Evolutionary conservation across 2,329 filamentous ascomycete species (phyloP).

Genomic region (Chaetomium strumarium): DNA sequence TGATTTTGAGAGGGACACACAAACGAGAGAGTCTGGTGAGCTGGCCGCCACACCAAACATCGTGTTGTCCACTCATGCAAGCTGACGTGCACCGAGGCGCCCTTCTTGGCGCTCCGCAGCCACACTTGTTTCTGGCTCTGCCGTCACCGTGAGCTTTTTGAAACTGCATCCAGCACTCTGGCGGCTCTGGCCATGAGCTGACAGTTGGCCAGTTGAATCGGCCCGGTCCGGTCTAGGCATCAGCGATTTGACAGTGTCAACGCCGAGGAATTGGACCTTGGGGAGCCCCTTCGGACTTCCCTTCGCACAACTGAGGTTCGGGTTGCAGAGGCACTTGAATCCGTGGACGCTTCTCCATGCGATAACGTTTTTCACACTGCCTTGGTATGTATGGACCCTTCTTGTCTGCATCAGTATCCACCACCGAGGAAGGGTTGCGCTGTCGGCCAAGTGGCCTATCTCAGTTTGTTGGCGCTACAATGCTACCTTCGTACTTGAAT

Average conservation of each 20-base stretch:
- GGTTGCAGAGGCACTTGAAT: too few relatives aligned
- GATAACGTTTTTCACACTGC: too few relatives aligned
- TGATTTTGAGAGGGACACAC: too few relatives aligned
- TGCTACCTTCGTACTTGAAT: too few relatives aligned
- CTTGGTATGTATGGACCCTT: too few relatives aligned
- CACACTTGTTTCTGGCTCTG: neutral
- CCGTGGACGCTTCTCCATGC: too few relatives aligned
- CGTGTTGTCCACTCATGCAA: neutral
- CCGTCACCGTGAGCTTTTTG: neutral
- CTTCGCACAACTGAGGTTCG: too few relatives aligned
- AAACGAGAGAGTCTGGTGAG: neutral
- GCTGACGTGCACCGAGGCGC: conserved; percentile 4
- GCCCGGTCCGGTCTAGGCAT: neutral
- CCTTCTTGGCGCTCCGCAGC: conserved; percentile 2
- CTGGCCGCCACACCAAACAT: too few relatives aligned
- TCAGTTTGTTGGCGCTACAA: neutral
- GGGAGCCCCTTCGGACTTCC: too few relatives aligned
- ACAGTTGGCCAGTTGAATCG: conserved; percentile 1
- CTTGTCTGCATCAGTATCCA: too few relatives aligned
- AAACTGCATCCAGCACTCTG: too few relatives aligned
- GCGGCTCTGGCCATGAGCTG: neutral
- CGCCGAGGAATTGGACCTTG: too few relatives aligned
- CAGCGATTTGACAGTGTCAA: neutral
- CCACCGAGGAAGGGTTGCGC: neutral
- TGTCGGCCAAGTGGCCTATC: conserved; percentile 3